These are phyloP conservation scores for Boletellus ananiceps DNA, from an alignment of 768 basidiomycete species.

Conservation along the genomic window DNA sequence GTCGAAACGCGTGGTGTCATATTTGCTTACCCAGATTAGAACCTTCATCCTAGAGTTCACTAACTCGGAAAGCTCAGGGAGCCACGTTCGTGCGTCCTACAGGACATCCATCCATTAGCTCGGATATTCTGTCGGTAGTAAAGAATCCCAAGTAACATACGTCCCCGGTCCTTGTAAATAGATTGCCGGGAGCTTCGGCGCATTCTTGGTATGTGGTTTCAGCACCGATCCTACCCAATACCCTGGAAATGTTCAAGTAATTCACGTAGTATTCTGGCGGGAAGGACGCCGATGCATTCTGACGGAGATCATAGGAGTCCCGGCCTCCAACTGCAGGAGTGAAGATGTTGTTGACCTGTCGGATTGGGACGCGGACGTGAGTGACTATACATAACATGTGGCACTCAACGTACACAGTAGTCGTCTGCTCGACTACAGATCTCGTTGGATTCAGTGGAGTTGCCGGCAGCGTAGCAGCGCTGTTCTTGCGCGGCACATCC, in stretches of 20 bases:
- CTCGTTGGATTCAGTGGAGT: slow-evolving; percentile 38
- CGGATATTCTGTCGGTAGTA: neutral
- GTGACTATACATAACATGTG: neutral
- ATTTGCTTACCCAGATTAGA: slow-evolving; percentile 36
- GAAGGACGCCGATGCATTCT: slow-evolving; percentile 48
- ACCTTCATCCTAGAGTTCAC: slow-evolving; percentile 36
- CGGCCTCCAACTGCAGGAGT: slow-evolving; percentile 47
- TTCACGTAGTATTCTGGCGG: slow-evolving; percentile 54
- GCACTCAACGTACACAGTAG: slow-evolving; percentile 47
- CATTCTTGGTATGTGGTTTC: slow-evolving; percentile 47
- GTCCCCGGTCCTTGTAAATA: slow-evolving; percentile 53
- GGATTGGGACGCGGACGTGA: neutral
- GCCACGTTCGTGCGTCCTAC: slow-evolving; percentile 34
- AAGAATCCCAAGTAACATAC: slow-evolving; percentile 29
- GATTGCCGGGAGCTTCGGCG: slow-evolving; percentile 36
- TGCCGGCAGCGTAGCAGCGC: slow-evolving; percentile 55
- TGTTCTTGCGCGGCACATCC: slow-evolving; percentile 55
- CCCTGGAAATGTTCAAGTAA: slow-evolving; percentile 37
- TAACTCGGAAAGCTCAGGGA: slow-evolving; percentile 35
- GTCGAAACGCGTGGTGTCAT: neutral
- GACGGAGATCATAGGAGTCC: slow-evolving; percentile 55
- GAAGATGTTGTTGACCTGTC: slow-evolving; percentile 44
- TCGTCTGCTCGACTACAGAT: slow-evolving; percentile 50
- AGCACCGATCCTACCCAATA: slow-evolving; percentile 50
- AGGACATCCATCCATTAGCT: neutral